Percentiles rank a stretch among this genome's conserved stretches.
phyloP scores from a whole-genome alignment of 345 rosid genomes.

The Pelargonium nanum region DNA sequence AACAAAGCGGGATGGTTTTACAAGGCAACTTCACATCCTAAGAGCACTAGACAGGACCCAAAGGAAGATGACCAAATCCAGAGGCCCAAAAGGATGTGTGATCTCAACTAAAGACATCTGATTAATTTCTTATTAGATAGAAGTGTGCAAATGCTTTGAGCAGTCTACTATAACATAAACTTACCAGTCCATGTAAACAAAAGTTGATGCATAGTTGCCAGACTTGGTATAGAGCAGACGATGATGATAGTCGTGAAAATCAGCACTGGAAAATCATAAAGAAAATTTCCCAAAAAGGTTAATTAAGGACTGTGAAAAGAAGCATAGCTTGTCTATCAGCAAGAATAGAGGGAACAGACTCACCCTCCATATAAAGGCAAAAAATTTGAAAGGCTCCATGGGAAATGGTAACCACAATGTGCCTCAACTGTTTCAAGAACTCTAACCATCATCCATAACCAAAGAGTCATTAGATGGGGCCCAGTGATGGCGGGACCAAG shows the following conservation, averaged over 20 bases:
- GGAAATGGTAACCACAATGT: conserved; percentile 97
- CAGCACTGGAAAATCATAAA: conserved; percentile 49
- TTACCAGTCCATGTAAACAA: conserved; percentile 95
- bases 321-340: neutral
- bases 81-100: too few species aligned
- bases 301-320: neutral
- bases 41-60: too few species aligned
- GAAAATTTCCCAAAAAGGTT: conserved; percentile 5
- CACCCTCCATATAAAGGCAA: conserved; percentile 96
- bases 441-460: conserved; percentile 92
- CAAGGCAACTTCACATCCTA: too few species aligned
- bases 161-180: conserved; percentile 9
- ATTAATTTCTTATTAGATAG: neutral
- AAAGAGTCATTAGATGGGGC: conserved; percentile 80
- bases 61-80: neutral
- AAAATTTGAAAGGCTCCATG: conserved; percentile 93
- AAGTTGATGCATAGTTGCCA: conserved; percentile 93
- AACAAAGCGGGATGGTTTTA: too few species aligned
- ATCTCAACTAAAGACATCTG: neutral
- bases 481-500: conserved; percentile 95
- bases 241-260: conserved; percentile 97
- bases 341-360: conserved; percentile 15
- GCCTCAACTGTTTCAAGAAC: conserved; percentile 97
- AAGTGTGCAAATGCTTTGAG: conserved; percentile 1
- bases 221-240: conserved; percentile 92